Percentiles rank a stretch among this genome's conserved stretches.
These are phyloP conservation scores for Hymenoscyphus occultus DNA, from an alignment of 2,329 filamentous ascomycete genomes.

Conservation along the genomic window DNA sequence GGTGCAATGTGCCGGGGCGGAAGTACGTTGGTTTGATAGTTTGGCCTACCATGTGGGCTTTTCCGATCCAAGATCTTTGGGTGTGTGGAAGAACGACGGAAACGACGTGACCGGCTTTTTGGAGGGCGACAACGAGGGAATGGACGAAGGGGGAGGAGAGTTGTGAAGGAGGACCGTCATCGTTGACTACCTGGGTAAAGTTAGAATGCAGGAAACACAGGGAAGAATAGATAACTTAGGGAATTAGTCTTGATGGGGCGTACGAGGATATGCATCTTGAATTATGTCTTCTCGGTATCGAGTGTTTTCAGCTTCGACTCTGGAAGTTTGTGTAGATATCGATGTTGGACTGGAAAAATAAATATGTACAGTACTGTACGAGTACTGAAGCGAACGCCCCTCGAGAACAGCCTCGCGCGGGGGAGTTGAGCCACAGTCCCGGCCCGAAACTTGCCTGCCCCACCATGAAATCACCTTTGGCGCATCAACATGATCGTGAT, in stretches of 20 bases:
- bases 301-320: not conserved
- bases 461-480: not conserved
- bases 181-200: constrained; percentile 58
- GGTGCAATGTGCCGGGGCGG: constrained; percentile 59
- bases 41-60: constrained; percentile 92
- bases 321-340: constrained; percentile 7
- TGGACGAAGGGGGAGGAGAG: constrained; percentile 79
- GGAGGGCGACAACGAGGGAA: constrained; percentile 67
- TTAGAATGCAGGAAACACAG: not conserved
- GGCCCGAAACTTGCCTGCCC: not conserved
- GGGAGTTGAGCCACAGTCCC: not conserved
- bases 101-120: constrained; percentile 76
- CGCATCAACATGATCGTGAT: too few species aligned
- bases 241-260: constrained; percentile 27
- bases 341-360: not conserved
- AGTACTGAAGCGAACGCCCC: not conserved
- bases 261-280: constrained; percentile 50
- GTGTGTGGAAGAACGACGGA: constrained; percentile 88
- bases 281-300: not conserved
- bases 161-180: constrained; percentile 76
- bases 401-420: not conserved
- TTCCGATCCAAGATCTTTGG: constrained; percentile 97
- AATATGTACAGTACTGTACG: not conserved
- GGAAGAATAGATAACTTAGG: not conserved
- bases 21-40: constrained; percentile 83